Conservation (phyloP, 2,329 filamentous ascomycete species). For the Pleoardoris graminearum region DNA sequence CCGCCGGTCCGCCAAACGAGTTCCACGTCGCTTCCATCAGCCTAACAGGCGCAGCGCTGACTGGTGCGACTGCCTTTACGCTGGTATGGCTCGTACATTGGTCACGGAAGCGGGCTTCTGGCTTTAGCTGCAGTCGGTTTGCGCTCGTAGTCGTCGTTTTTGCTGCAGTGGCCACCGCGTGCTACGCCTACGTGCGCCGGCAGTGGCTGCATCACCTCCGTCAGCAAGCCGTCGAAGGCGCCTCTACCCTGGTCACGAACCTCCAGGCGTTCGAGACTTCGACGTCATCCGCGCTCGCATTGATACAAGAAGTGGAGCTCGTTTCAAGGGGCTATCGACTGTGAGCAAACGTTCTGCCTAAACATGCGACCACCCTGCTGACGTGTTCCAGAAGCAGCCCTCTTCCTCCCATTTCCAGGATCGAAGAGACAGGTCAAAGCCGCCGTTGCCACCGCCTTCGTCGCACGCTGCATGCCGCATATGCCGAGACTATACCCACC, state of each 20-base stretch:
- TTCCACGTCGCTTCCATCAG: constrained; percentile 56
- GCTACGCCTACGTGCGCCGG: constrained; percentile 73
- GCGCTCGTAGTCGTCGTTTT: constrained; percentile 55
- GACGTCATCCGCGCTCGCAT: constrained; percentile 72
- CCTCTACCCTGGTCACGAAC: constrained; percentile 69
- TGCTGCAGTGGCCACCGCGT: constrained; percentile 57
- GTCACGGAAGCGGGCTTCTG: constrained; percentile 59
- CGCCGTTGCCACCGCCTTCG: constrained; percentile 81
- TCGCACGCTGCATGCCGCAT: constrained; percentile 70
- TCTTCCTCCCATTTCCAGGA: constrained; percentile 84
- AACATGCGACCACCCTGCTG: constrained; percentile 21
- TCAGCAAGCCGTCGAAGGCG: constrained; percentile 71
- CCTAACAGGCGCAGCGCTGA: constrained; percentile 66
- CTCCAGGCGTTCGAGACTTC: constrained; percentile 82
- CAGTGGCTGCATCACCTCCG: constrained; percentile 82
- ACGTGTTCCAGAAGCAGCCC: constrained; percentile 71
- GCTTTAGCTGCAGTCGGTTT: constrained; percentile 60
- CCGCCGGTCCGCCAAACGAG: constrained; percentile 29
- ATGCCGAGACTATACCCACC: constrained; percentile 70
- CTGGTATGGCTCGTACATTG: constrained; percentile 72
- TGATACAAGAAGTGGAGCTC: constrained; percentile 94
- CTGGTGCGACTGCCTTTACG: constrained; percentile 64
- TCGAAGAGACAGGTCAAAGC: constrained; percentile 80
- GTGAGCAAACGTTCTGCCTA: constrained; percentile 52
- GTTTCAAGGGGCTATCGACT: constrained; percentile 88